phyloP scores from a whole-genome alignment of 1,284 basidiomycete genomes.

The Lignosus rhinocerotis region DNA sequence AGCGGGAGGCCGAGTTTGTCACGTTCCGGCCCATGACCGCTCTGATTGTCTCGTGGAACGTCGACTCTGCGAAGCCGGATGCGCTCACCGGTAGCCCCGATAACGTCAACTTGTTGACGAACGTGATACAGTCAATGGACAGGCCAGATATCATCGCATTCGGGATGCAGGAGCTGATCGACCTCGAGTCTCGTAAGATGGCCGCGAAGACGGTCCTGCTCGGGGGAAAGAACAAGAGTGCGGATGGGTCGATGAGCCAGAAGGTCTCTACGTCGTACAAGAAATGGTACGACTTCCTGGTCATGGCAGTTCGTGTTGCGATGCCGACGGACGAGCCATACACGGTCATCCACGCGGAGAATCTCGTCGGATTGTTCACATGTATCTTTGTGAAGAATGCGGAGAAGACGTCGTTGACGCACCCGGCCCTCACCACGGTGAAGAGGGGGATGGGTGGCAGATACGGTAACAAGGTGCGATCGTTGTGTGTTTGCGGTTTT shows the following conservation, averaged over 20 bases:
- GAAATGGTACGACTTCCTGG: slow-evolving; percentile 85
- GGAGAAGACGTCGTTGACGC: slow-evolving; percentile 60
- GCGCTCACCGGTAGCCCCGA: slow-evolving; percentile 61
- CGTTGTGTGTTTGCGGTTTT: not conserved
- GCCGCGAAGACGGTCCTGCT: slow-evolving; percentile 88
- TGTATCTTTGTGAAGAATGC: slow-evolving; percentile 83
- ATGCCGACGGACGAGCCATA: slow-evolving; percentile 75
- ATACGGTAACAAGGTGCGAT: slow-evolving; percentile 90
- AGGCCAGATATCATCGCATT: slow-evolving; percentile 89
- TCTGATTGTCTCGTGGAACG: slow-evolving; percentile 93
- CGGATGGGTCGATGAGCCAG: slow-evolving; percentile 69
- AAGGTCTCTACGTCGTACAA: slow-evolving; percentile 85
- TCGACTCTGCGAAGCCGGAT: slow-evolving; percentile 85
- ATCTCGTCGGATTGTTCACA: slow-evolving; percentile 87
- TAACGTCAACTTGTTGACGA: slow-evolving; percentile 73
- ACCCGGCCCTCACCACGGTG: slow-evolving; percentile 76
- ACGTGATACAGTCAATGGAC: slow-evolving; percentile 70
- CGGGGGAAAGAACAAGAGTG: slow-evolving; percentile 66
- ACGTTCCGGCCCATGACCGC: slow-evolving; percentile 77
- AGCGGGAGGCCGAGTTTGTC: slow-evolving; percentile 78
- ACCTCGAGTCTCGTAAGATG: slow-evolving; percentile 89
- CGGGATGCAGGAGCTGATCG: slow-evolving; percentile 95
- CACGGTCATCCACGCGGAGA: slow-evolving; percentile 82
- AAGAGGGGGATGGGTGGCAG: slow-evolving; percentile 91
- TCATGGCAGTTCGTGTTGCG: slow-evolving; percentile 66